A percentile compares a stretch with the other conserved stretches of the same genome.
Conservation (phyloP, 441 rosid species). For the Pelargonium fulgidum region DNA sequence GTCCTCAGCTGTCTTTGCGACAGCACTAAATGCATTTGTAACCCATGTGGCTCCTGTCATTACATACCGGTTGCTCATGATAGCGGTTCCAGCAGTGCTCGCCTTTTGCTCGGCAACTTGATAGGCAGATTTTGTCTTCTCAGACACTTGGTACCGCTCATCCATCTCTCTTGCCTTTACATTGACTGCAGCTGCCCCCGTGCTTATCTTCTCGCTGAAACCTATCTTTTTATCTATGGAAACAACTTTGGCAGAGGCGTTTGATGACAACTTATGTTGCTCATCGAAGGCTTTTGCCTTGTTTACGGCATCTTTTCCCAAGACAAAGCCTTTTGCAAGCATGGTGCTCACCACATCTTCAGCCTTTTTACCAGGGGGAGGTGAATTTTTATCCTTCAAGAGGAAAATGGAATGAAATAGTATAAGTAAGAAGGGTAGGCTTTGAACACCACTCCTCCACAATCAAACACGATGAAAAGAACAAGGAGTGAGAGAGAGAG, state of each 20-base stretch:
- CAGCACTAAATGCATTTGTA: constrained; percentile 43
- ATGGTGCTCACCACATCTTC: constrained; percentile 62
- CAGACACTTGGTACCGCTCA: constrained; percentile 46
- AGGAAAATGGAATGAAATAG: constrained; percentile 2
- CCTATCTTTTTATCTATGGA: constrained; percentile 53
- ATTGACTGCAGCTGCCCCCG: constrained; percentile 47
- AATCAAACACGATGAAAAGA: too few species aligned
- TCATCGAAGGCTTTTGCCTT: constrained; percentile 60
- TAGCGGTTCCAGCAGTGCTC: constrained; percentile 39
- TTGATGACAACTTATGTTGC: constrained; percentile 41
- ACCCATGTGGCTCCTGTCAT: constrained; percentile 60
- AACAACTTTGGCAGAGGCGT: constrained; percentile 62
- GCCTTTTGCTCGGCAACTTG: constrained; percentile 55
- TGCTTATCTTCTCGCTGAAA: constrained; percentile 46
- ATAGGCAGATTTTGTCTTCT: constrained; percentile 48
- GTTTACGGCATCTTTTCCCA: constrained; percentile 61
- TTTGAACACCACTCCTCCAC: too few species aligned
- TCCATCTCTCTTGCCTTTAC: constrained; percentile 56
- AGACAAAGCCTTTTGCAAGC: constrained; percentile 59
- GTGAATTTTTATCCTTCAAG: constrained; percentile 28
- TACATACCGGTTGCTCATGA: constrained; percentile 47
- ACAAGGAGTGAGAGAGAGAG: too few species aligned
- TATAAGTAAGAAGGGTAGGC: background rate
- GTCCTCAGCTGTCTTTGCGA: constrained; percentile 44
- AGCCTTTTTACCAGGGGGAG: constrained; percentile 36